These are phyloP conservation scores for Leccinum imitatum DNA, from an alignment of 768 basidiomycete genomes.

Conservation along the genomic window DNA sequence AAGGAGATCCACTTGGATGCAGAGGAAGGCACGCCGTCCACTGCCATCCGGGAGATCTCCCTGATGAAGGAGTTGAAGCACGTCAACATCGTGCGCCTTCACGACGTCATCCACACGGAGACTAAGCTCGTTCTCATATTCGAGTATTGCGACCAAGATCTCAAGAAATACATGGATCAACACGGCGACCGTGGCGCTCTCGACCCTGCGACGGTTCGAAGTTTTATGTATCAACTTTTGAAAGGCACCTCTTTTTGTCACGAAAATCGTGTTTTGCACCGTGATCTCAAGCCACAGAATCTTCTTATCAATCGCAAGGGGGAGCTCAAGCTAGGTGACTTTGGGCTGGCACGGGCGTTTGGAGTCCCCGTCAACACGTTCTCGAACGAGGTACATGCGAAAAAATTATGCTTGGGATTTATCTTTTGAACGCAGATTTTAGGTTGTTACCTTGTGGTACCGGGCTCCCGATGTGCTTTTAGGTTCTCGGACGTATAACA, in stretches of 20 bases:
- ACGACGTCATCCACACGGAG: conserved; percentile 99
- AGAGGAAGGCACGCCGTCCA: conserved; percentile 98
- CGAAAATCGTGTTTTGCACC: conserved; percentile 95
- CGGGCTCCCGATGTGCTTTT: conserved; percentile 97
- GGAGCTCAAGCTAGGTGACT: conserved; percentile 96
- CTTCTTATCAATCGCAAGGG: conserved; percentile 96
- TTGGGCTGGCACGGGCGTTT: conserved; percentile 95
- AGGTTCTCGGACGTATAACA: conserved; percentile 96
- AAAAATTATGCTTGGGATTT: neutral
- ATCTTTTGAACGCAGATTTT: conserved; percentile 5
- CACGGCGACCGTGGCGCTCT: conserved; percentile 95
- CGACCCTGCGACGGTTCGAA: conserved; percentile 82
- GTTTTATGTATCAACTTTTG: conserved; percentile 97
- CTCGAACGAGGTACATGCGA: conserved; percentile 76
- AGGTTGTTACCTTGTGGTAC: conserved; percentile 99
- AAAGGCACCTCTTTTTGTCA: conserved; percentile 99
- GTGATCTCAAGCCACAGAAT: conserved; percentile 98
- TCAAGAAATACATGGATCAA: conserved; percentile 99
- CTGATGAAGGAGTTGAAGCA: conserved; percentile 99
- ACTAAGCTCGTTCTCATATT: conserved; percentile 97
- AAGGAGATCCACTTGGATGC: conserved; percentile 99
- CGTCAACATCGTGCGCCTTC: conserved; percentile 95
- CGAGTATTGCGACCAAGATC: conserved; percentile 97
- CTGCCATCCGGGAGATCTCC: conserved; percentile 98
- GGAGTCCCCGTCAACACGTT: conserved; percentile 99